Conservation (phyloP, 257 asterid genomes). For the Dorcoceras hygrometricum region DNA sequence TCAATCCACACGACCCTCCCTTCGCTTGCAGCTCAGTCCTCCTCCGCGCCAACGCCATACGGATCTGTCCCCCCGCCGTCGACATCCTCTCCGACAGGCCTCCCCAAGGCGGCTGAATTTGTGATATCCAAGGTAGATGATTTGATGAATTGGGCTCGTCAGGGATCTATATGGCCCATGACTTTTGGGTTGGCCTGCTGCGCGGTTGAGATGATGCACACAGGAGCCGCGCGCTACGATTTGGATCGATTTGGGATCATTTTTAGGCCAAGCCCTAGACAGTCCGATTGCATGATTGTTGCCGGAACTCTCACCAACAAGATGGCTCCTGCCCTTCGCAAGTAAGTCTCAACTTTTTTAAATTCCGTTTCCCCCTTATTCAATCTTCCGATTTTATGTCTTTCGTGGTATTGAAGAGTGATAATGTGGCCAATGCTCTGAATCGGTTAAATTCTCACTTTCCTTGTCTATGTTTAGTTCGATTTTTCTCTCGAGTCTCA, state of each 20-base stretch:
- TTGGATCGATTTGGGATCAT: conserved; percentile 92
- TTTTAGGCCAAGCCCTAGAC: conserved; percentile 97
- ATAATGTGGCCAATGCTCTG: conserved; percentile 8
- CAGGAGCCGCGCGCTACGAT: conserved; percentile 96
- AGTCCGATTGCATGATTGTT: conserved; percentile 91
- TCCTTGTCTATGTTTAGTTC: background rate
- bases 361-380: background rate
- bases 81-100: conserved; percentile 64
- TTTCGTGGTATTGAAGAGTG: background rate
- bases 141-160: conserved; percentile 94
- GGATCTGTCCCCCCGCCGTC: conserved; percentile 63
- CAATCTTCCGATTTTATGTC: background rate
- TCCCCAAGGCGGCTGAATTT: conserved; percentile 78
- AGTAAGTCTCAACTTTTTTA: conserved; percentile 35
- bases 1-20: conserved; percentile 80
- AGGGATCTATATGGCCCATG: conserved; percentile 99
- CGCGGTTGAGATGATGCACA: conserved; percentile 99
- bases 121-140: conserved; percentile 96
- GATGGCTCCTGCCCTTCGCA: conserved; percentile 99
- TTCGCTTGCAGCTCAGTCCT: conserved; percentile 44
- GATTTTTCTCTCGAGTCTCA: background rate
- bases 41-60: conserved; percentile 68
- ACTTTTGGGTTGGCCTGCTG: conserved; percentile 95
- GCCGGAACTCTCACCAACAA: conserved; percentile 89
- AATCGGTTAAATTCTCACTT: background rate